Base-by-base conservation (phyloP, 2,329 filamentous ascomycete species). In the Shiraia bambusicola region DNA sequence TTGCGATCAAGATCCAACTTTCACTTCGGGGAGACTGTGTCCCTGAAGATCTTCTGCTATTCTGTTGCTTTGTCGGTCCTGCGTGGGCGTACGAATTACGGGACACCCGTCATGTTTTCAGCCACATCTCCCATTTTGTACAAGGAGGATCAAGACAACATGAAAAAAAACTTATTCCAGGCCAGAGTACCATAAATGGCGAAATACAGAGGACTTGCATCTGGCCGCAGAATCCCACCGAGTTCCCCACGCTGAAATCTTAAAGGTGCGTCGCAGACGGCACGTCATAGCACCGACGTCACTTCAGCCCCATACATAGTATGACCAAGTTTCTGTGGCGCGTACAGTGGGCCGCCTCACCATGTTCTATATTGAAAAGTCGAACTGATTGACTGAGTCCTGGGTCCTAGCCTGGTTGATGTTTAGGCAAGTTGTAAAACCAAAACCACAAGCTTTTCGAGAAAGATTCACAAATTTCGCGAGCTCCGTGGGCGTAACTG, bases 401-500 rank as follows among this genome's bases (percentile, higher is more conserved):
- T 8, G 19, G 19, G 4, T 4, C 8, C 19, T 22, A 8, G n/a
- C n/a, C n/a, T n/a, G n/a, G n/a, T n/a, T n/a, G 8, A 22, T 5
- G 19, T 22, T 8, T 22, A 22, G 32, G 37, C 45, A 33, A 34
- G 38, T 46, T 37, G 40, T 17, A 25, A 22, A 31, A 34, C 19
- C 24, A 34, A 42, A 39, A 47, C 42, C 48, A 47, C 42, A 32
- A 25, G 19, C 14, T 34, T 36, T 24, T 29, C 36, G 28, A 27
- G 22, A 28, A 37, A 9, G n/a, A 24, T 38, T 22, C 47, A 50
- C 42, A 43, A 42, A 39, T 49, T 45, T 58, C 45, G 32, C 33
- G 42, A 48, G 51, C 47, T 44, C 52, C 45, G 30, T 52, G 45
- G n/a, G 49, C 42, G 55, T 60, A 55, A 52, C 48, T 54, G 30